Base-by-base conservation (phyloP, 208 protist species). In the Lotmaria passim region DNA sequence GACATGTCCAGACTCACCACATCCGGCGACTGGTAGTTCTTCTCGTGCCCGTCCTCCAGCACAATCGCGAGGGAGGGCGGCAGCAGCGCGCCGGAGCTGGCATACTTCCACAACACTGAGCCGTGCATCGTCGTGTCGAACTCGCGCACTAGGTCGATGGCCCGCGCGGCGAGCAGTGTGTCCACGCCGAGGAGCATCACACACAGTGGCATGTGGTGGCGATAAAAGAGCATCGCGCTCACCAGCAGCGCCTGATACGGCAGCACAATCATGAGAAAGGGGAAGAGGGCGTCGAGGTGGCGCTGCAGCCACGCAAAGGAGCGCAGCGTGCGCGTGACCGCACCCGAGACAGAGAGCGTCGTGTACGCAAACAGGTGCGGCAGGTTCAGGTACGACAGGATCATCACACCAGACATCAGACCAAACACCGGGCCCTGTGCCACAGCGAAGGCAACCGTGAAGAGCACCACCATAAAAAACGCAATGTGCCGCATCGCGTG, bases 401-500 rank as follows among this genome's bases (percentile, higher is more conserved):
- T 78, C 58, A 91, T 61, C 24, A 94, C 70, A 17, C 63, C 73
- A 7, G 78, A 71, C 7, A 80, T 86, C 4, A 87, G 51, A 0
- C 84, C 87, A 48, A 83, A 78, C 6, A 92, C 64, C 19, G 82
- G 79, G 46, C 91, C 88, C 15, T 73, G 53, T 36, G 51, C 68
- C 0, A 82, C 64, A 0, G 66, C 44, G 14, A 81, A 73, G 38
- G 72, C 28, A 31, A 81, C 7, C 17, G 58, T 65, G 53, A 85
- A 83, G 1, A 78, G 23, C 10, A 81, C 39, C 31, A 85, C 79
- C 69, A 89, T 77, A 51, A 66, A 36, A 55, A 93, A 75, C 24
- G 78, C 83, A 50, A 89, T 91, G 75, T 93, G 79, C 15, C 91
- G 88, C 74, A 96, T 89, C 21, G 65, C 77, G 70, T 86, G 71